Base-by-base conservation (phyloP, 2,329 filamentous ascomycete species). In the Exophiala aquamarina region DNA sequence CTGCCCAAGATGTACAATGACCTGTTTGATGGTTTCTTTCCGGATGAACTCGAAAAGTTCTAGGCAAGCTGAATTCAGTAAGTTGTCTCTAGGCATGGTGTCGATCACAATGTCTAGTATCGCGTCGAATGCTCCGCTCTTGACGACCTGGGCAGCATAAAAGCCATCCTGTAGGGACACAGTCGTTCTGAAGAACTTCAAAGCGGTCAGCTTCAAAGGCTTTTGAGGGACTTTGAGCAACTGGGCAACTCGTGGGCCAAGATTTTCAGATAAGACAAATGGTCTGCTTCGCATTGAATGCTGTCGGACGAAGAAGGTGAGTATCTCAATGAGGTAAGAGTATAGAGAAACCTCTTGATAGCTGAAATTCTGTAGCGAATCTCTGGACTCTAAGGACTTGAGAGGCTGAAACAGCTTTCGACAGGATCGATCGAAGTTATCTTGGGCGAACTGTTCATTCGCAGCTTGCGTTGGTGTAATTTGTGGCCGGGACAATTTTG, bases 21-120 rank as follows among this genome's bases (percentile, higher is more conserved):
- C 74, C 11, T 87, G 82, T 65, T 90, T 94, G 60, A 91, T 78
- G 45, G 83, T 83, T 60, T 94, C 88, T 63, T 84, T 83, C 64
- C 85, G 89, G 60, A 97, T 87, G 61, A 86, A 90, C 61, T 95
- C 90, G 56, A 98, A 97, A 34, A 98, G 80, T 62, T 98, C 93
- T 8, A 97, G 76, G 59, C 89, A 95, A 7, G 91, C 92, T 1
- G 92, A 97, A 66, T 93, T 94, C 23, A 97, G 77, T 3, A 98
- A 76, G 59, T 96, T 97, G 66, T 98, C 92, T 33, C 90, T 82
- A 1, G 91, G 89, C 80, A 96, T 86, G 0, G 89, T 93, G 56
- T 87, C 82, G 45, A 86, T 79, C 26, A 97, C 79, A 29, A 96
- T 84, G 57, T 93, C 82, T 11, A 98, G 74, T 26, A 97, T 87